Base-by-base conservation (phyloP, 2,329 filamentous ascomycete genomes). In the Diaporthe ampelina region DNA sequence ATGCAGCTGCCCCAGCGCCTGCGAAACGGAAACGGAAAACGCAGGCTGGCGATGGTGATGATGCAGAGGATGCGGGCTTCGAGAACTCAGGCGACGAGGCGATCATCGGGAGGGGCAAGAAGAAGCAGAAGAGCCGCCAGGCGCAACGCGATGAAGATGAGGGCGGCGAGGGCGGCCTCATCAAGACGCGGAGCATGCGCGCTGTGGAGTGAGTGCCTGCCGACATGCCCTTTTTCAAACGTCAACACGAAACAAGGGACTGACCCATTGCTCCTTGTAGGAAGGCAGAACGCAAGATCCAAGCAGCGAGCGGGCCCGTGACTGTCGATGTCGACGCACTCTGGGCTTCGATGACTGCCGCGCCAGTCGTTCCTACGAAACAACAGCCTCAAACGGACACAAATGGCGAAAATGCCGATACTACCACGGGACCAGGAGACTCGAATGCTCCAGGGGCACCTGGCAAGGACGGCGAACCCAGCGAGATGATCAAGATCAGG, bases 31-130 rank as follows among this genome's bases (percentile, higher is more conserved):
- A 84, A 78, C 77, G 82, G 15, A 70, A 58, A 29, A 26, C 61
- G 15, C 54, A 71, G 32, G 74, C 78, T 0, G 76, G 73, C 10
- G 76, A 74, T 26, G 80, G 72, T 17, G 77, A 77, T 1, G 83
- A 86, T 6, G 83, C 81, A 2, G 84, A 85, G 48, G 87, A 89
- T 76, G 85, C 84, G 0, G 90, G 86, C 1, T 90, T 91, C 75
- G 88, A 91, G 74, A 93, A 93, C 77, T 94, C 93, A 0, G 93
- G 92, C n/a, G 93, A 94, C 78, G 93, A 94, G 79, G 88, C 89
- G 0, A 89, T 94, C 72, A 92, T 94, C 77, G 85, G 89, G 59
- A 91, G 88, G 77, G 91, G 88, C 24, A 90, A 88, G 79, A 91
- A 88, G 79, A 84, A 84, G 70, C 84, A 82, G 48, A 86, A 84